These are phyloP conservation scores for Didymella sp. DNA, from an alignment of 2,329 filamentous ascomycete genomes.

Conservation along the genomic window DNA sequence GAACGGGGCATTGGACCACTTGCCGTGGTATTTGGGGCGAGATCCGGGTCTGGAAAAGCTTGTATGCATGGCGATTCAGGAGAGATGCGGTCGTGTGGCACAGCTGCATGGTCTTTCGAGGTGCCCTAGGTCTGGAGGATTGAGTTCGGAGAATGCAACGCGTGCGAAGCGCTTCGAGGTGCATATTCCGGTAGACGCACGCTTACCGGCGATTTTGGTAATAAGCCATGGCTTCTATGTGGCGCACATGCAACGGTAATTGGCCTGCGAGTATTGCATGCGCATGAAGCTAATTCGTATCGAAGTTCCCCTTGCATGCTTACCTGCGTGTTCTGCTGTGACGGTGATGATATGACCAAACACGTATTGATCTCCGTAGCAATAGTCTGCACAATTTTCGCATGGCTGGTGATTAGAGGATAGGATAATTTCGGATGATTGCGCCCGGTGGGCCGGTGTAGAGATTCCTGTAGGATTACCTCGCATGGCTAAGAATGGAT, in stretches of 20 bases:
- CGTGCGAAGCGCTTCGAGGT: conserved; percentile 2
- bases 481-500: conserved; percentile 2
- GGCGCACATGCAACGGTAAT: not conserved
- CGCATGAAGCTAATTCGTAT: conserved; percentile 3
- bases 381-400: conserved; percentile 1
- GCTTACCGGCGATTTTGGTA: conserved; percentile 3
- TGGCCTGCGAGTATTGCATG: not conserved
- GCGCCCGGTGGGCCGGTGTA: conserved; percentile 4
- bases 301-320: conserved; percentile 3
- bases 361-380: conserved; percentile 4
- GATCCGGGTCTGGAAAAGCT: conserved; percentile 4
- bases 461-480: conserved; percentile 7
- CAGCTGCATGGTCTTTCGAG: conserved; percentile 4
- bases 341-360: conserved; percentile 3
- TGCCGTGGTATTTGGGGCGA: conserved; percentile 6
- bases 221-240: not conserved
- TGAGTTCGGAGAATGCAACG: conserved; percentile 6
- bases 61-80: conserved; percentile 5
- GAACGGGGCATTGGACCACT: conserved; percentile 6
- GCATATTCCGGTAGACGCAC: conserved; percentile 2
- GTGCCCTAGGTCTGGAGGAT: conserved; percentile 4
- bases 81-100: conserved; percentile 3
- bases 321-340: conserved; percentile 4
- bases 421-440: conserved; percentile 2
- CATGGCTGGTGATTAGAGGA: not conserved